These are phyloP conservation scores for Pichia nanzhaoensis DNA, from an alignment of 805 yeast species.

Conservation along the genomic window DNA sequence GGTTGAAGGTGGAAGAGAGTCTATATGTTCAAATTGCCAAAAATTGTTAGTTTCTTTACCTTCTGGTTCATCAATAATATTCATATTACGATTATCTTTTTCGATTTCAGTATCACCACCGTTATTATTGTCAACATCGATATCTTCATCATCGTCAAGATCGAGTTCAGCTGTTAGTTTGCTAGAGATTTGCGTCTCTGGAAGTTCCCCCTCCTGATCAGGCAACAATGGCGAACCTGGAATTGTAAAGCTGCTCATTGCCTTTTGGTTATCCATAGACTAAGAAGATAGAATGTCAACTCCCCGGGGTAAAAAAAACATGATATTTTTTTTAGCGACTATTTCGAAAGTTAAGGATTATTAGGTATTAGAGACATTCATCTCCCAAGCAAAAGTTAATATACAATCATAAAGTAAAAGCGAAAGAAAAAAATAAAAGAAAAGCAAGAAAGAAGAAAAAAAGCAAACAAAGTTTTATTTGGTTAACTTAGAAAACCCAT, in stretches of 20 bases:
- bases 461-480: background rate
- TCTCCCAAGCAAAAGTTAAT: background rate
- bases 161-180: constrained; percentile 9
- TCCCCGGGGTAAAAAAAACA: too few species aligned
- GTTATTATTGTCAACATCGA: constrained; percentile 16
- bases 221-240: constrained; percentile 8
- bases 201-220: background rate
- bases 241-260: background rate
- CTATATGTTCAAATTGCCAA: constrained; percentile 13
- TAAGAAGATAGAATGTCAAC: too few species aligned
- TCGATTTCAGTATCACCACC: constrained; percentile 15
- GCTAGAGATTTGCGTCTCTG: constrained; percentile 8
- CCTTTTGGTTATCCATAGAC: too few species aligned
- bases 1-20: constrained; percentile 5
- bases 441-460: background rate
- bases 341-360: too few species aligned
- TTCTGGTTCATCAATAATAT: background rate
- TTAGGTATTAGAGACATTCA: background rate
- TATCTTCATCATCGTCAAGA: constrained; percentile 13
- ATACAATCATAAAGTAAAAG: background rate
- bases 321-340: too few species aligned
- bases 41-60: constrained; percentile 11
- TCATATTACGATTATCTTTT: background rate
- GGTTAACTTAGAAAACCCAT: constrained; percentile 12
- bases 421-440: background rate